Evolutionary conservation across 2,329 filamentous ascomycete genomes (phyloP), one percentile per base, ranked within the genome.

Genomic region (Sclerotinia sclerotiorum): DNA sequence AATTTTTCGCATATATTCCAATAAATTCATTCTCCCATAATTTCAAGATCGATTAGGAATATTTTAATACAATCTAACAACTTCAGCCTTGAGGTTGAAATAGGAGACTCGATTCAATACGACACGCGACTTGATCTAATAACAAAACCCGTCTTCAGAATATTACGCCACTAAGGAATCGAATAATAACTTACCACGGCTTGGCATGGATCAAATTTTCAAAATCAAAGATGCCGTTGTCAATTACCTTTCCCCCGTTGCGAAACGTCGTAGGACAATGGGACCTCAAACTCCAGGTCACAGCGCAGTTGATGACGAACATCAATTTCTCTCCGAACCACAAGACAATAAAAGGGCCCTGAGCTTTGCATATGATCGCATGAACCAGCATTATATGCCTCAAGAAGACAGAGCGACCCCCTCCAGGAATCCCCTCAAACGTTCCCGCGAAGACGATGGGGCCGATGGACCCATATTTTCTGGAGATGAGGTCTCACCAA

Each of bases 261-360:
- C 72, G 19, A 77, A 77, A 57, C 77, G 77, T 57, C 77, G 72
- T 49, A 75, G 76, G 29, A 78, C 76, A 24, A 58, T 72, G 32
- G 74, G 70, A 24, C 72, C 72, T 67, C 65, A 61, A 24, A 72
- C 72, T n/a, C 69, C 73, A 15, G 58, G 57, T 32, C 69, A 71
- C 19, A 62, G 56, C 5, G 65, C 57, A 52, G 58, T 65, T 17
- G 55, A 46, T 7, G 56, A 57, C 29, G 71, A 73, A 24, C 68
- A 67, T 51, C 60, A 52, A 10, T 74, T 71, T 42, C 48, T 57
- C 10, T 72, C 72, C 19, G 74, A 74, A 44, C 71, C 71, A 60
- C 69, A 65, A 66, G 42, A 56, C 10, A 52, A 67, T 55, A 68
- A 55, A 27, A 74, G 71, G 64, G 58, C 58, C 6, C 51, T 72